phyloP scores from a whole-genome alignment of 2,329 filamentous ascomycete genomes.

The Phaeomoniella chlamydospora region DNA sequence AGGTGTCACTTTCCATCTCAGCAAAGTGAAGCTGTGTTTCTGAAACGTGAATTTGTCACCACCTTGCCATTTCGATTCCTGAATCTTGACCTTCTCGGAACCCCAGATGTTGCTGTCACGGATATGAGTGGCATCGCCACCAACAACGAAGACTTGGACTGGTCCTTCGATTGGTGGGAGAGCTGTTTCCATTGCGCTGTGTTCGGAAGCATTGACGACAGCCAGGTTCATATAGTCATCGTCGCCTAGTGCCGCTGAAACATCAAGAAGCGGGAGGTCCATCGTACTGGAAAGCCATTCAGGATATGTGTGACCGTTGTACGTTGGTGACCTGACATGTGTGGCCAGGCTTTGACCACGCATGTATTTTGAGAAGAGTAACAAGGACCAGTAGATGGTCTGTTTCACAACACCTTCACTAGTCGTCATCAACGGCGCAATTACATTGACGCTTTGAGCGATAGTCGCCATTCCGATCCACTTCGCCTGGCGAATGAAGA shows the following conservation, averaged over 20 bases:
- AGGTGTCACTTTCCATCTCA: slow-evolving; percentile 35
- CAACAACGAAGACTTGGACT: slow-evolving; percentile 49
- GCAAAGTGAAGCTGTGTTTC: slow-evolving; percentile 56
- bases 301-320: slow-evolving; percentile 40
- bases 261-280: slow-evolving; percentile 47
- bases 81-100: slow-evolving; percentile 46
- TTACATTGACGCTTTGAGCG: slow-evolving; percentile 65
- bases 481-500: slow-evolving; percentile 57
- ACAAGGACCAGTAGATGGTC: slow-evolving; percentile 61
- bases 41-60: slow-evolving; percentile 48
- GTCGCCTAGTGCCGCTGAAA: slow-evolving; percentile 26
- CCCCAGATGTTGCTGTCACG: slow-evolving; percentile 47
- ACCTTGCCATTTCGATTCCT: slow-evolving; percentile 49
- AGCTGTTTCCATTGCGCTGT: slow-evolving; percentile 42
- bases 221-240: slow-evolving; percentile 50
- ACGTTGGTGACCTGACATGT: slow-evolving; percentile 49
- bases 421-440: slow-evolving; percentile 61
- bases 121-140: slow-evolving; percentile 33
- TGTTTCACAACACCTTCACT: slow-evolving; percentile 45
- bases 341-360: slow-evolving; percentile 53
- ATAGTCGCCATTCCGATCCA: slow-evolving; percentile 67
- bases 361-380: slow-evolving; percentile 59
- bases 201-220: slow-evolving; percentile 58
- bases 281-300: slow-evolving; percentile 30
- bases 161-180: slow-evolving; percentile 35